Evolutionary conservation across 768 basidiomycete genomes (phyloP), one percentile per base, ranked within the genome.

Genomic region (Calocera cornea): DNA sequence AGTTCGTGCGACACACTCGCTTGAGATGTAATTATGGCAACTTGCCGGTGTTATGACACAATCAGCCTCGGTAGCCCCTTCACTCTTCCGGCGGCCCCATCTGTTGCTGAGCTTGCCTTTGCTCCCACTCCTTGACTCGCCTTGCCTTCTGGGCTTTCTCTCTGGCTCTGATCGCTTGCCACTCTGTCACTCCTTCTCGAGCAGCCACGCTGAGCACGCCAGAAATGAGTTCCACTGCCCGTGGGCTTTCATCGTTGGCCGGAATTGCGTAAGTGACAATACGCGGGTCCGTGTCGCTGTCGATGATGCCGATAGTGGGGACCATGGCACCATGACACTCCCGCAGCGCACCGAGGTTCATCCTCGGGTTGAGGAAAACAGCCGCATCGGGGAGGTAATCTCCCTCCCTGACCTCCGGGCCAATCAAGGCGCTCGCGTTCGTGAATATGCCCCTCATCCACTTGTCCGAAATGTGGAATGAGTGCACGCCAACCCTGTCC

Each of bases 221-320:
- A 0, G 88, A 86, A 67, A 99, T 83, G 44, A 99, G 79, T 73
- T 98, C 95, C 49, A 92, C 92, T 17, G 94, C 89, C 54, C 94
- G 84, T 11, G 88, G 83, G 74, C 86, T 92, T 78, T 99, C 97
- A 78, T 95, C 92, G 76, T 98, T 99, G n/a, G 92, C 94, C 0
- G 94, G 95, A 73, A 99, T 97, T 47, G 97, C 89, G 76, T 97
- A 98, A 83, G 97, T 97, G 69, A 99, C 95, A 41, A 93, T 82
- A 29, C 97, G 86, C 3, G 97, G 97, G 78, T 99, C 97, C 47
- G 86, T 89, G 75, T 99, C 93, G 24, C 94, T 92, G 77, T 99
- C 97, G 66, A 95, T 85, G 68, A 98, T 87, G 36, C 88, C 97
- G 68, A 98, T 86, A 0, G 97, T 98, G 0, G 97, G 97, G 67